Conservation (phyloP, 2,329 filamentous ascomycete genomes). For the Zymoseptoria passerinii region DNA sequence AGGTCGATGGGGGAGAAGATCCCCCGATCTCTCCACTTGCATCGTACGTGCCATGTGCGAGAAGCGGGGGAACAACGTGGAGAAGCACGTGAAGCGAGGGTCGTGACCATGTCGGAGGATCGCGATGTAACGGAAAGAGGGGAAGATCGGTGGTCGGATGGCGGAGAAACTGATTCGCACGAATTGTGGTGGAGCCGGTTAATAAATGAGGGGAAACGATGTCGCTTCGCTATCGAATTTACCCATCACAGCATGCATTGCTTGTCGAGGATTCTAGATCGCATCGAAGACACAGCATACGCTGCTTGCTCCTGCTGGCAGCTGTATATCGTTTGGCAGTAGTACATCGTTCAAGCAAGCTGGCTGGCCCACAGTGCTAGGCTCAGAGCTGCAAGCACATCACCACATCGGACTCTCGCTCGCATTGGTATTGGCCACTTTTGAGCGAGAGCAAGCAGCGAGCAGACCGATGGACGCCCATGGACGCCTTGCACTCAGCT, state of each 20-base stretch:
- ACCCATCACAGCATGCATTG: neutral
- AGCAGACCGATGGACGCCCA: too few relatives aligned
- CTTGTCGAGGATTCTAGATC: neutral
- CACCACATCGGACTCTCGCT: too few relatives aligned
- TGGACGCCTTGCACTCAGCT: too few relatives aligned
- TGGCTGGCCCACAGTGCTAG: too few relatives aligned
- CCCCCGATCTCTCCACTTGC: neutral
- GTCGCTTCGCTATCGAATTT: neutral
- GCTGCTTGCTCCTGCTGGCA: neutral
- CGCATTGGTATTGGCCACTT: too few relatives aligned
- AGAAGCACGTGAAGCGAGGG: neutral
- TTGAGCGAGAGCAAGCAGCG: too few relatives aligned
- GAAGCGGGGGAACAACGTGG: neutral
- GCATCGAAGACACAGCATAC: neutral
- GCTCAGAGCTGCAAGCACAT: too few relatives aligned
- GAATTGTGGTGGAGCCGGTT: neutral
- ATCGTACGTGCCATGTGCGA: neutral
- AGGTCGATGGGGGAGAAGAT: neutral
- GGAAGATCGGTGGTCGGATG: neutral
- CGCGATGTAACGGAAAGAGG: neutral
- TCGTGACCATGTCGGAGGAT: neutral
- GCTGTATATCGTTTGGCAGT: too few relatives aligned
- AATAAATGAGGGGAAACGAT: neutral
- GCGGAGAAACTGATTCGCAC: neutral
- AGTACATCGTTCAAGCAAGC: too few relatives aligned